Base-by-base conservation (phyloP, 140 eudicot species). In the Erigeron philadelphicus region DNA sequence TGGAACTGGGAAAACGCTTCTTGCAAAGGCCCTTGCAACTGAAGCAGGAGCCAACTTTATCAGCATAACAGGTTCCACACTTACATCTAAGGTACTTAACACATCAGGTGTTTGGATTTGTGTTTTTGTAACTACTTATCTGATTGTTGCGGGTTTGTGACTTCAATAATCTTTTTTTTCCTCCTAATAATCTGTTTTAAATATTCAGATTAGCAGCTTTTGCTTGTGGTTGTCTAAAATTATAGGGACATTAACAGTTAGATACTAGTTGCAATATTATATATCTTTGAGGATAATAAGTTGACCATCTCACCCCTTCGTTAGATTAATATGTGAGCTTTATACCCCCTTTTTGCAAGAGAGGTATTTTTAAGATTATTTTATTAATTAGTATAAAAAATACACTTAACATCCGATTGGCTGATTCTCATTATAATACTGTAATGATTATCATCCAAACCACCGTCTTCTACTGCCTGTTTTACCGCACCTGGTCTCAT, bases 1-100 rank as follows among this genome's bases (percentile, higher is more conserved):
- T 31, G 99, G 99, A 78, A 94, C 99, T 13, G 99, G 99, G 54
- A 94, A 94, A 84, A 94, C 99, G 7, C 95, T 94, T 74, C 87
- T 94, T 73, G 99, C 99, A 9, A 94, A 94, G 74, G 99, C 99
- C 17, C 96, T 94, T 68, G 99, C 99, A 65, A 94, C 97, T 25
- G 99, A 94, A 80, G 97, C 99, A n/a, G 97, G 99, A 66, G 99
- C 97, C 8, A 94, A 94, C 70, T 94, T 94, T 71, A 94, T 94
- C 70, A 94, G 95, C 83, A 84, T 94, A 75, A 89, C 99, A 41
- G 99, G 99, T 67, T 94, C 99, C n/a, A 85, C 99, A 47, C 89
- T 94, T 68, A 94, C 99, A 65, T 94, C 99, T 31, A 94, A 94
- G 99, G 99, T 89, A 66, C 60, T 17, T 72, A 42, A 21, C 25